Percentiles rank a stretch among this genome's conserved stretches.
phyloP scores from a whole-genome alignment of 1,284 basidiomycete genomes.

The Malassezia brasiliensis region DNA sequence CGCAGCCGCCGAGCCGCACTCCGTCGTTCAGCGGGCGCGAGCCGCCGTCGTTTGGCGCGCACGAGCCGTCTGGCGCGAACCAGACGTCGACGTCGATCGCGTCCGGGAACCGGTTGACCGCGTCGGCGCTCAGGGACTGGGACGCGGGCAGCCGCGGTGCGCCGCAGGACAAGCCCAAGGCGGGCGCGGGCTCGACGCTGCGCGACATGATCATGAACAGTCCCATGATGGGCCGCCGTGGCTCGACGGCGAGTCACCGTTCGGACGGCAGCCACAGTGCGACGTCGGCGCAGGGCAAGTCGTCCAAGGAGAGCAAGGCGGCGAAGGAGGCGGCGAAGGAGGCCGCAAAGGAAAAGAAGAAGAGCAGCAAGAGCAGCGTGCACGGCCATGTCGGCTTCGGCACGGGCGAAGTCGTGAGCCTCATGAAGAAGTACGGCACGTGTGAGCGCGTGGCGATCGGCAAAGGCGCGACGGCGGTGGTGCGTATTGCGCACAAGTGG shows the following conservation, averaged over 20 bases:
- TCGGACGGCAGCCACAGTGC: constrained; percentile 13
- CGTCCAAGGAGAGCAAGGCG: constrained; percentile 22
- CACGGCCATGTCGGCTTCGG: constrained; percentile 8
- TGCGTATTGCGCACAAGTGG: constrained; percentile 95
- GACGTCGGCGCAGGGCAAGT: constrained; percentile 22
- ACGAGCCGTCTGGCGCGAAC: constrained; percentile 3
- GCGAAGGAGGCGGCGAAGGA: constrained; percentile 16
- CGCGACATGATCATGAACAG: constrained; percentile 46
- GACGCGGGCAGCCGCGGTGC: constrained; percentile 27
- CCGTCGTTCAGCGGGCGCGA: constrained; percentile 15
- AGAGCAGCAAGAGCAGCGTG: constrained; percentile 24
- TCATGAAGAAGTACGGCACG: constrained; percentile 81
- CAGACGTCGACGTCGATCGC: not conserved
- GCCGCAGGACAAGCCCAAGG: constrained; percentile 22
- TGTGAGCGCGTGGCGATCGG: constrained; percentile 95
- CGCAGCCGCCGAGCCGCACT: constrained; percentile 34
- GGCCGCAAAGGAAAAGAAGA: constrained; percentile 15
- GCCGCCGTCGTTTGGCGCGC: constrained; percentile 15
- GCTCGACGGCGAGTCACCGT: constrained; percentile 31
- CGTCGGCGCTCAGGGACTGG: constrained; percentile 40
- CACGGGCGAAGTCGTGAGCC: constrained; percentile 33
- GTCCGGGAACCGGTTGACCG: constrained; percentile 30
- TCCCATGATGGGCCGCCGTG: constrained; percentile 39
- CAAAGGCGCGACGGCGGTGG: constrained; percentile 92
- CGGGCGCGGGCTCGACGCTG: constrained; percentile 34